A percentile compares a stretch with the other conserved stretches of the same genome.
Conservation (phyloP, 805 yeast species). For the Ogataea zsoltii region DNA sequence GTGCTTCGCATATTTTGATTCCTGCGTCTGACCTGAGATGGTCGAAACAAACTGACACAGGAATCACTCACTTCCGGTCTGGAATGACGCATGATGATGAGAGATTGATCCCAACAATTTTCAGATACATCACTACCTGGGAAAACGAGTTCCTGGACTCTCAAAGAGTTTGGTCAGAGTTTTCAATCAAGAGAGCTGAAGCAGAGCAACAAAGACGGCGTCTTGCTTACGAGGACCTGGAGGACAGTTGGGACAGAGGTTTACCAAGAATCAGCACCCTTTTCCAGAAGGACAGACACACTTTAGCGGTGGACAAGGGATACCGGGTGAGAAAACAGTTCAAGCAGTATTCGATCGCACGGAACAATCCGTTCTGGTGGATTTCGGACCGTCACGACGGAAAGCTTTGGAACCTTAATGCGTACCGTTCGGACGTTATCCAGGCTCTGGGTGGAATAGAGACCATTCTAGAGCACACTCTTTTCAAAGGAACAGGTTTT, state of each 20-base stretch:
- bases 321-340: conserved; percentile 82
- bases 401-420: conserved; percentile 87
- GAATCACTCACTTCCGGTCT: conserved; percentile 89
- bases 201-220: conserved; percentile 85
- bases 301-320: conserved; percentile 93
- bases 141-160: conserved; percentile 94
- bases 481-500: conserved; percentile 96
- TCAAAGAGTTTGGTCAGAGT: conserved; percentile 97
- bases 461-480: conserved; percentile 90
- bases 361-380: conserved; percentile 96
- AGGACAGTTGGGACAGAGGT: conserved; percentile 95
- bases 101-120: conserved; percentile 86
- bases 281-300: conserved; percentile 93
- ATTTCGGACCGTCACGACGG: conserved; percentile 92
- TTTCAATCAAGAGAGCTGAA: conserved; percentile 84
- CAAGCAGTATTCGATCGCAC: conserved; percentile 66
- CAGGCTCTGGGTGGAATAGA: conserved; percentile 98
- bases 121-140: conserved; percentile 93
- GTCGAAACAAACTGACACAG: conserved; percentile 93
- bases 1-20: conserved; percentile 93
- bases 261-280: conserved; percentile 93
- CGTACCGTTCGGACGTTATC: conserved; percentile 92
- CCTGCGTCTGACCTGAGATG: conserved; percentile 91
- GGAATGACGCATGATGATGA: conserved; percentile 87
- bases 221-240: conserved; percentile 88